Evolutionary conservation across 495 filamentous ascomycete species (phyloP), one percentile per base, ranked within the genome.

Genomic region (Aspergillus sclerotiicarbonarius): DNA sequence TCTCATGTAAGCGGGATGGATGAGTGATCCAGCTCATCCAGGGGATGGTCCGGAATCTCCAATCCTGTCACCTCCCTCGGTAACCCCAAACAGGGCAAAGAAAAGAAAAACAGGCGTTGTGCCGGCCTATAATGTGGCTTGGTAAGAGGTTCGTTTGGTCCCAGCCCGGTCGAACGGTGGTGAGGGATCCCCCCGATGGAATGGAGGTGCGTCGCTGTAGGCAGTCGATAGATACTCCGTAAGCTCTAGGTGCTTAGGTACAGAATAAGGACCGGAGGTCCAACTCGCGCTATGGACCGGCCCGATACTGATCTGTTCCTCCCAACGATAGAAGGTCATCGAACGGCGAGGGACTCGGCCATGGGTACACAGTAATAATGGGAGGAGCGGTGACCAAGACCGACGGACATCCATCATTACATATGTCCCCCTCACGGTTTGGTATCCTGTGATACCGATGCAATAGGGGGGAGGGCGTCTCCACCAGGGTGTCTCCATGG

Each of bases 271-370:
- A 12, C 33, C 33, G 33, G 13, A 9, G 37, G n/a, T 15, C 37
- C 37, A 15, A 49, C 46, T 8, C 46, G 46, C 46, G 37, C 46
- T 29, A 41, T 62, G 63, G 63, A 60, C 63, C 63, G 63, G 53
- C 53, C 63, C 60, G 59, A 45, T 54, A 41, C 37, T 41, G 37
- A 61, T 55, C 51, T 44, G 60, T 43, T 37, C 44, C 9, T 43
- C 37, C 37, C 37, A 25, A 35, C 8, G 33, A 9, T 35, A 13
- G 33, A 35, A 35, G 31, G 43, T 47, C 33, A 48, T 48, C 45
- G 37, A 57, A 57, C 33, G 41, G 51, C 46, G 41, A 10, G 33
- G 8, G 13, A 35, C 33, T 35, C 33, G 33, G 8, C 33, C 37
- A 41, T 41, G n/a, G n/a, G n/a, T n/a, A n/a, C n/a, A n/a, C n/a